Evolutionary conservation across 768 basidiomycete species (phyloP).

Genomic region (Tubosaeta brunneosetosa): DNA sequence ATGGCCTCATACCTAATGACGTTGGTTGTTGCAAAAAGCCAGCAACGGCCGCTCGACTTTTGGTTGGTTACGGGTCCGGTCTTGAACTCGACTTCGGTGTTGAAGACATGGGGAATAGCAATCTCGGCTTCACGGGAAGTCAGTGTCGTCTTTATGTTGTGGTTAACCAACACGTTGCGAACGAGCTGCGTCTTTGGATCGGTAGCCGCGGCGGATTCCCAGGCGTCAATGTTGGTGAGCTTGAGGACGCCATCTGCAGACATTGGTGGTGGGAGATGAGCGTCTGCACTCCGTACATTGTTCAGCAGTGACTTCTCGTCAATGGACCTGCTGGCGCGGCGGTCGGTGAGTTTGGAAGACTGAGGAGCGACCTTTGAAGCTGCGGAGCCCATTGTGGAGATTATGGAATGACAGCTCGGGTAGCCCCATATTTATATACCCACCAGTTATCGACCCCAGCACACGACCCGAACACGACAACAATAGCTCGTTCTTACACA

Average conservation of each 20-base stretch:
- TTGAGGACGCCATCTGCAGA: conserved; percentile 63
- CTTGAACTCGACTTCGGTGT: conserved; percentile 73
- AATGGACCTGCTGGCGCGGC: conserved; percentile 15
- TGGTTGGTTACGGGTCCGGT: conserved; percentile 83
- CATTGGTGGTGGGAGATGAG: conserved; percentile 15
- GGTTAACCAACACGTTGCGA: conserved; percentile 70
- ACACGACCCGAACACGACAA: conserved; percentile 10
- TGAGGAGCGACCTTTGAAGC: conserved; percentile 23
- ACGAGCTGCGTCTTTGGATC: conserved; percentile 66
- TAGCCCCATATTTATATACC: conserved; percentile 22
- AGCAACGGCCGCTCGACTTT: conserved; percentile 87
- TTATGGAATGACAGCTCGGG: not conserved
- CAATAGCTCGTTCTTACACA: not conserved
- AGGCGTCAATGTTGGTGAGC: conserved; percentile 52
- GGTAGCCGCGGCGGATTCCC: conserved; percentile 55
- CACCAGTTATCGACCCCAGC: conserved; percentile 16
- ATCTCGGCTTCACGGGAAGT: conserved; percentile 58
- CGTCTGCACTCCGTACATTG: not conserved
- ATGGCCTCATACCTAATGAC: conserved; percentile 78
- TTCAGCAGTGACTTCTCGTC: conserved; percentile 22
- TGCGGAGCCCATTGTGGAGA: conserved; percentile 21
- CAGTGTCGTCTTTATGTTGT: conserved; percentile 59
- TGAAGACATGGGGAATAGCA: conserved; percentile 76
- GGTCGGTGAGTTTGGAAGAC: conserved; percentile 13
- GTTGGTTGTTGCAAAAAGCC: conserved; percentile 93